A percentile compares a stretch with the other conserved stretches of the same genome.
phyloP scores from a whole-genome alignment of 164 flowering plant genomes.

The Berberis thunbergii region DNA sequence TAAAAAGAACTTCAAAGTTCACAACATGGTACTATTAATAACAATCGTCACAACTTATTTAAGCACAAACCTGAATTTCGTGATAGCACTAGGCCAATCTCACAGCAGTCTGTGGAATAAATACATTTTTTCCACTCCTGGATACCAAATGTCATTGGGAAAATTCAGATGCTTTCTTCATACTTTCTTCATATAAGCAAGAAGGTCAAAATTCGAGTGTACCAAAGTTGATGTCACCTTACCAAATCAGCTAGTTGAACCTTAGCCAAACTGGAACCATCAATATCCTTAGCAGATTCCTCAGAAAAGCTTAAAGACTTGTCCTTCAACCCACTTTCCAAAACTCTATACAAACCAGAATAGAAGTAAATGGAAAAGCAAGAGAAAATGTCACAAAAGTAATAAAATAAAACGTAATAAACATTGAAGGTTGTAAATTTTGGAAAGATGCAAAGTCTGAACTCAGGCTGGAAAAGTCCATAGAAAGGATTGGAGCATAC shows the following conservation, averaged over 20 bases:
- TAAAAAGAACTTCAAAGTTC: too few relatives aligned
- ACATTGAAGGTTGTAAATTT: too few relatives aligned
- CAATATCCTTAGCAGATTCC: constrained; percentile 27
- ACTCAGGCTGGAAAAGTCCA: neutral
- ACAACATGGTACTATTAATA: too few relatives aligned
- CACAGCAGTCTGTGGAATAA: constrained; percentile 82
- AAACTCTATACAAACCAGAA: neutral
- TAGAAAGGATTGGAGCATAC: constrained; percentile 34
- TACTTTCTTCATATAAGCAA: neutral
- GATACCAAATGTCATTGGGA: constrained; percentile 10
- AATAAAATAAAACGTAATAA: too few relatives aligned
- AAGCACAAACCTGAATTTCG: constrained; percentile 52
- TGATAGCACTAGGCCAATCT: constrained; percentile 64
- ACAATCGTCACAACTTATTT: too few relatives aligned
- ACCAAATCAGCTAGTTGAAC: constrained; percentile 76
- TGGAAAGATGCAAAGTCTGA: too few relatives aligned
- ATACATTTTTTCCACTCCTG: constrained; percentile 76
- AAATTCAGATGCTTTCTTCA: constrained; percentile 2
- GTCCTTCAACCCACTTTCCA: constrained; percentile 38
- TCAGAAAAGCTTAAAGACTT: constrained; percentile 17
- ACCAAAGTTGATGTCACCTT: constrained; percentile 8
- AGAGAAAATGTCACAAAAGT: neutral
- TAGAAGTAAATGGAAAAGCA: neutral
- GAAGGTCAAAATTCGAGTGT: neutral
- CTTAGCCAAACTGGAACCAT: constrained; percentile 30